Percentiles rank a stretch among this genome's conserved stretches.
phyloP scores from a whole-genome alignment of 2,329 filamentous ascomycete genomes.

The Ascochyta lentis region DNA sequence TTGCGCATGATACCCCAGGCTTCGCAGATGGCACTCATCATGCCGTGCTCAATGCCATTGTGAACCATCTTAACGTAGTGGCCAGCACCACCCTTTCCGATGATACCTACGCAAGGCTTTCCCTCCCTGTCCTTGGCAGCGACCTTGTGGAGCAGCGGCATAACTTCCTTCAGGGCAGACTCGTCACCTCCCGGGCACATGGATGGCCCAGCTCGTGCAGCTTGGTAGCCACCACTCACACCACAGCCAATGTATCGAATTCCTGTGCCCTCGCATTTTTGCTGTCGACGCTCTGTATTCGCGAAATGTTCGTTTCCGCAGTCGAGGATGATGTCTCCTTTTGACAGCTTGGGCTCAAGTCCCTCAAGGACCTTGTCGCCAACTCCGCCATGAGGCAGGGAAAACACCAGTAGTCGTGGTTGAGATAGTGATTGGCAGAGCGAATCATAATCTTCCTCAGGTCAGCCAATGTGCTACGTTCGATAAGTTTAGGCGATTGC shows the following conservation, averaged over 20 bases:
- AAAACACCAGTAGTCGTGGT: conserved; percentile 61
- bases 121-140: conserved; percentile 68
- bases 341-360: conserved; percentile 60
- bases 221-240: conserved; percentile 73
- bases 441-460: conserved; percentile 54
- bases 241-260: conserved; percentile 73
- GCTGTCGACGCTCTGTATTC: conserved; percentile 68
- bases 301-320: conserved; percentile 72
- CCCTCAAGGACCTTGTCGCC: conserved; percentile 57
- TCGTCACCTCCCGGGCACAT: conserved; percentile 70
- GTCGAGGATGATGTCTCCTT: conserved; percentile 72
- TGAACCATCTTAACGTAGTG: conserved; percentile 81
- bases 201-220: conserved; percentile 69
- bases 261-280: conserved; percentile 61
- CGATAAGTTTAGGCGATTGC: background rate
- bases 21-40: conserved; percentile 70
- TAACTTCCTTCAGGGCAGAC: conserved; percentile 62
- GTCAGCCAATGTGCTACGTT: conserved; percentile 10
- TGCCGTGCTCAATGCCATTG: conserved; percentile 76
- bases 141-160: conserved; percentile 67
- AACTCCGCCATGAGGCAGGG: conserved; percentile 57
- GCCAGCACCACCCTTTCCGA: conserved; percentile 68
- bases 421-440: conserved; percentile 57
- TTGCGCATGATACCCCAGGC: conserved; percentile 69
- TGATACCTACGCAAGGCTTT: conserved; percentile 64